Evolutionary conservation across 2,329 filamentous ascomycete species (phyloP), one percentile per base, ranked within the genome.

Genomic region (Dendrostoma leiphaemia): DNA sequence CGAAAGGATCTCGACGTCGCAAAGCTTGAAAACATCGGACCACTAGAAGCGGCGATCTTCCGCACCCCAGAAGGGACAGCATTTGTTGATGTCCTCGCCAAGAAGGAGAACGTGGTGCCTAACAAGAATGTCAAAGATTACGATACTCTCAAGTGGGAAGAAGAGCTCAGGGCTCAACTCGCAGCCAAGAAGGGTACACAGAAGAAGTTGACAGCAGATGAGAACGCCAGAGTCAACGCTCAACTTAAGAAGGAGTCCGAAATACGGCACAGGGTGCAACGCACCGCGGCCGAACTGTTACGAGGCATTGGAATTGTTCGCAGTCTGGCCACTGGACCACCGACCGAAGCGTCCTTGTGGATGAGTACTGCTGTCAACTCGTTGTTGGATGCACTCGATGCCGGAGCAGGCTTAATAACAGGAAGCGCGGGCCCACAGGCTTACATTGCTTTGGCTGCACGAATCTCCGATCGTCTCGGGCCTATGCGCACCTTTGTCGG

Each of bases 101-200:
- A 90, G 67, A 96, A 96, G 67, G 76, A 85, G 55, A 83, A 83
- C 57, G 75, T 79, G 34, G 74, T 88, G 2, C 85, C 91, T 3
- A 88, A 91, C 71, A 97, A 96, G 73, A 96, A 91, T 64, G 87
- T 84, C 46, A 97, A 96, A 69, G 94, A 97, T 67, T 96, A 97
- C 64, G 91, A 99, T 63, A 95, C 91, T 1, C 72, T 97, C 37
- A 97, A 96, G 71, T 99, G 95, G 94, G 94, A 99, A 71, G 89
- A 93, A 68, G 94, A 99, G 60, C 79, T 99, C 7, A 82, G 92
- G 54, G 81, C 84, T 35, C 91, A 97, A 63, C 73, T 99, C 37
- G 91, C 92, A n/a, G 81, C 90, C 67, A 99, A 97, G 76, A 96
- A 93, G 70, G 93, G 93, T 1, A 84, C 89, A 57, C 85, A 91